Evolutionary conservation across 1,284 basidiomycete species (phyloP).

Genomic region (Serendipita sp.): DNA sequence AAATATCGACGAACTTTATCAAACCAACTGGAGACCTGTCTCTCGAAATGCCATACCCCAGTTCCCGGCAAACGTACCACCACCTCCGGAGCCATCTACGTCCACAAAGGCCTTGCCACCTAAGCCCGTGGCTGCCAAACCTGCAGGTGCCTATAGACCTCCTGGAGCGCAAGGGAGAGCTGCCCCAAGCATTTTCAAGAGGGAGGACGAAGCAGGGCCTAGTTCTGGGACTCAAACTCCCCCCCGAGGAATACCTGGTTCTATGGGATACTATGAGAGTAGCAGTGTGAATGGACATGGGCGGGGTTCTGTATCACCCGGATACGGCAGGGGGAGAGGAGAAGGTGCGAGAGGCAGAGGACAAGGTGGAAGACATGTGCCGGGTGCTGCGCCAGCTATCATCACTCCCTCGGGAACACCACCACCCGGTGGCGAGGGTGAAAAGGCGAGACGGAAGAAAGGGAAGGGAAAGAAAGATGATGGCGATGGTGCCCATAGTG

Average conservation of each 20-base stretch:
- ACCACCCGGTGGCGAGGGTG: slow-evolving; percentile 8
- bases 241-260: slow-evolving; percentile 23
- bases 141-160: slow-evolving; percentile 76
- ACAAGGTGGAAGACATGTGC: not conserved
- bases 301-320: not conserved
- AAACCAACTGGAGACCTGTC: slow-evolving; percentile 71
- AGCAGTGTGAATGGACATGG: not conserved
- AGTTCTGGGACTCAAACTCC: slow-evolving; percentile 43
- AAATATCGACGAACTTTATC: slow-evolving; percentile 73
- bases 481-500: slow-evolving; percentile 17
- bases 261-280: not conserved
- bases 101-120: slow-evolving; percentile 20
- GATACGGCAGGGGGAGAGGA: not conserved
- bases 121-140: slow-evolving; percentile 40
- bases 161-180: slow-evolving; percentile 80
- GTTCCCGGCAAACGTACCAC: slow-evolving; percentile 63
- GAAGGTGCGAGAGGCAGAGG: not conserved
- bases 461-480: slow-evolving; percentile 33
- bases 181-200: slow-evolving; percentile 74
- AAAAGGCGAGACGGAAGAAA: slow-evolving; percentile 37
- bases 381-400: not conserved
- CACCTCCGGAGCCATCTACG: slow-evolving; percentile 47
- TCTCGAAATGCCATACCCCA: slow-evolving; percentile 47
- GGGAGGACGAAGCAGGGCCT: slow-evolving; percentile 67
- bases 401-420: not conserved